Base-by-base conservation (phyloP, 2,329 filamentous ascomycete species). In the Neonectria sp. region DNA sequence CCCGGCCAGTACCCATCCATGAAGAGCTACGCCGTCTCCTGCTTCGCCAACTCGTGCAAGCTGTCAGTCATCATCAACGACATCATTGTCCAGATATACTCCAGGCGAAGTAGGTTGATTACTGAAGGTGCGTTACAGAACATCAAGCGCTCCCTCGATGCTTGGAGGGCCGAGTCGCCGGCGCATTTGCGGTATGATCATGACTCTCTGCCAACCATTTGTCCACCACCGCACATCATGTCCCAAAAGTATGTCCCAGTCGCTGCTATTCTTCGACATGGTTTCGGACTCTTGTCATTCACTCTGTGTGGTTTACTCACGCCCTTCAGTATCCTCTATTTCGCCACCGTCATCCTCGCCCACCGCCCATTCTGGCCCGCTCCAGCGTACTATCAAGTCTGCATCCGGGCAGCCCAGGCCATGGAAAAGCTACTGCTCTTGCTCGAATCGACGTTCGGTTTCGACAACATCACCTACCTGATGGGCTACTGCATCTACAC, bases 21-120 rank as follows among this genome's bases (percentile, higher is more conserved):
- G 48, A 51, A 51, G 21, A 51, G 48, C 21, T 17, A 51, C 48
- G 48, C 48, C 48, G 48, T 51, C 48, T 51, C 48, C n/a, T 51
- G 48, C 27, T 51, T 51, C 21, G 48, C 24, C 8, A 51, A 51
- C 48, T 51, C 48, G 27, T 51, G 48, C 48, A 51, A 51, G 21
- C n/a, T 51, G 21, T 51, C 48, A 3, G 48, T 51, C 21, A 51
- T 51, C 21, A 51, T 51, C 48, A 51, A 51, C 21, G n/a, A 51
- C 25, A 51, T 51, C 15, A 51, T 51, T 51, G 48, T 51, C 9
- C 48, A 51, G 48, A 11, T 51, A 11, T 51, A 51, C 9, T 51
- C 48, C 24, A 25, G 48, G 12, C 48, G 48, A 31, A 51, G 48
- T 11, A 51, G 27, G 11, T 9, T 13, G 8, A 31, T 51, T 31